Base-by-base conservation (phyloP, 441 rosid genomes). In the Isatis lusitanica region DNA sequence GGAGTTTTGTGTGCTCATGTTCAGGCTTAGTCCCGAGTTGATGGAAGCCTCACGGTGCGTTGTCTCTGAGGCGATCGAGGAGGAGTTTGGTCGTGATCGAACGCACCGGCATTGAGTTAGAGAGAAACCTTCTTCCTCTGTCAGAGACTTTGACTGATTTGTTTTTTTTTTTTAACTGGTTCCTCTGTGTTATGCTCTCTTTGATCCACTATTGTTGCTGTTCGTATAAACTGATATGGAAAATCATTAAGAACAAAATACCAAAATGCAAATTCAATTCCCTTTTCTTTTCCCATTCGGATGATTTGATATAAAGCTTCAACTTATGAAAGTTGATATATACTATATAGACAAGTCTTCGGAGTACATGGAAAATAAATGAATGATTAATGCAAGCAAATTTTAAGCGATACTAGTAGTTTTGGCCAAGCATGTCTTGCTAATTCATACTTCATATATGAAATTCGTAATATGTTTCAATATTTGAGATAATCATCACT, bases 1-100 rank as follows among this genome's bases (percentile, higher is more conserved):
- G 90, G 93, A 88, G 87, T 88, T 88, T 58, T 88, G 90, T 73
- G 90, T 88, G 6, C 79, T 88, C 68, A 88, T 88, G 93, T 82
- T 88, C 66, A 76, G 90, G 69, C 79, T 86, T 70, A 88, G 93
- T 47, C 93, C 93, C 66, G 87, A 85, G 33, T 72, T 88, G 77
- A 86, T 88, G 90, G 84, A 86, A 39, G 90, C 84, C 13, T 83
- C 89, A 26, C 68, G 69, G 50, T 77, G 50, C 66, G 70, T 85
- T 36, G 69, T 85, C 28, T 79, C 77, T 21, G 87, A 83, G 40
- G 87, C 85, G 35, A 74, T 77, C 7, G 69, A 74, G 4, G 75
- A 81, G 53, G 93, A 88, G 50, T 78, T 83, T 56, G 30, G 58
- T 7, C 8, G 38, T 24, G 63, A 61, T 48, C 53, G 6, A 31